Conservation (phyloP, 2,329 filamentous ascomycete species). For the Cercospora zeina region DNA sequence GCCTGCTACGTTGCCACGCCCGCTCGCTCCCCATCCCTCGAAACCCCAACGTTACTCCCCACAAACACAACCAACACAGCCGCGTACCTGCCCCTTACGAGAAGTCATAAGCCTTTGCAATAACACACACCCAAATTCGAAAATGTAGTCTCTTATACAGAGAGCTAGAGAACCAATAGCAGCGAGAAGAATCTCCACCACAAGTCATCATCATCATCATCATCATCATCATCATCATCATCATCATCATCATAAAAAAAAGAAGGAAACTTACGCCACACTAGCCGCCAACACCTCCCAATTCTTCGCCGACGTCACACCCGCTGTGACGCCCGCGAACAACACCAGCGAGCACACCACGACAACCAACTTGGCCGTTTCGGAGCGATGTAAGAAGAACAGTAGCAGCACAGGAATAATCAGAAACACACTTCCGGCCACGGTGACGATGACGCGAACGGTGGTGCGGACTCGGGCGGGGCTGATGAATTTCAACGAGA, state of each 20-base stretch:
- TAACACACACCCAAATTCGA: background rate
- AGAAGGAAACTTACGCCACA: background rate
- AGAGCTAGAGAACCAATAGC: no score
- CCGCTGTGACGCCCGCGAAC: background rate
- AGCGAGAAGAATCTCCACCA: no score
- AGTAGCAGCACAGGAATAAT: background rate
- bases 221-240: no score
- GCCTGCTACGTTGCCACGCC: no score
- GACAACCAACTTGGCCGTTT: background rate
- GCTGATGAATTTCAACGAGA: background rate
- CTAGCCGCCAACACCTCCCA: background rate
- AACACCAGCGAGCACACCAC: background rate
- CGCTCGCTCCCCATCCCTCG: background rate
- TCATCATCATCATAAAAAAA: no score
- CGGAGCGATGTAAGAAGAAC: background rate
- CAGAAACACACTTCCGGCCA: background rate
- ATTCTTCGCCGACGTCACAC: background rate
- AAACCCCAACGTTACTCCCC: background rate
- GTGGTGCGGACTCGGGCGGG: no score
- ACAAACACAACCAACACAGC: background rate
- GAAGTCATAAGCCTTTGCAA: background rate
- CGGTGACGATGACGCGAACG: background rate
- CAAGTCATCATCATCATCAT: no score
- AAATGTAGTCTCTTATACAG: no score
- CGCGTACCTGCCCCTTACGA: background rate